Percentiles rank a stretch among this genome's conserved stretches.
These are phyloP conservation scores for Botrytis fabae DNA, from an alignment of 2,329 filamentous ascomycete species.

Conservation along the genomic window DNA sequence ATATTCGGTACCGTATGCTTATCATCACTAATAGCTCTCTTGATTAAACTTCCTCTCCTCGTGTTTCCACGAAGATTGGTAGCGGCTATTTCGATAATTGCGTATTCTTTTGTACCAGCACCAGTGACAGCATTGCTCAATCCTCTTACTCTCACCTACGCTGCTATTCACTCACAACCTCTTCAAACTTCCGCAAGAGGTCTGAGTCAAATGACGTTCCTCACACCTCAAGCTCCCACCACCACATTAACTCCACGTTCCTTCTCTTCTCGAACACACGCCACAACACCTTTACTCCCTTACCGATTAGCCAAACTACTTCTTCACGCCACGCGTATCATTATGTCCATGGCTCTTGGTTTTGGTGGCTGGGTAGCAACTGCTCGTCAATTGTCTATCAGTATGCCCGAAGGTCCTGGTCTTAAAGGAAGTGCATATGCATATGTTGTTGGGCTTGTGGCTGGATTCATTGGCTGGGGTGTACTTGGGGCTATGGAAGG, in stretches of 20 bases:
- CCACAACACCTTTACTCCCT: slow-evolving; percentile 64
- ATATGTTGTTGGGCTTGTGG: slow-evolving; percentile 89
- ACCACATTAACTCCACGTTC: slow-evolving; percentile 65
- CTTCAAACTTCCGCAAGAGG: slow-evolving; percentile 76
- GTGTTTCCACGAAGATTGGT: slow-evolving; percentile 72
- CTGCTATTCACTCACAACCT: slow-evolving; percentile 87
- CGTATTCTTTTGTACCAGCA: slow-evolving; percentile 79
- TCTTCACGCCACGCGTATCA: slow-evolving; percentile 84
- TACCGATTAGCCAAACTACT: slow-evolving; percentile 91
- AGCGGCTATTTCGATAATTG: slow-evolving; percentile 65
- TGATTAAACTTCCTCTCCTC: slow-evolving; percentile 81
- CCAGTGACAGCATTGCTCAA: slow-evolving; percentile 86
- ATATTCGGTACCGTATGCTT: slow-evolving; percentile 92
- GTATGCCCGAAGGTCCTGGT: slow-evolving; percentile 50
- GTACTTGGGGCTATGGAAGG: slow-evolving; percentile 89
- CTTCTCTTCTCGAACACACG: slow-evolving; percentile 48
- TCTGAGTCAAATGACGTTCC: slow-evolving; percentile 77
- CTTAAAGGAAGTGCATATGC: slow-evolving; percentile 85
- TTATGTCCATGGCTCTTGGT: slow-evolving; percentile 86
- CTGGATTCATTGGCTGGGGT: slow-evolving; percentile 92
- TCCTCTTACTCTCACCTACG: slow-evolving; percentile 87
- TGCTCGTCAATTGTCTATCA: slow-evolving; percentile 72
- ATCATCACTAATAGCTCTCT: slow-evolving; percentile 76
- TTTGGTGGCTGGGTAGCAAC: slow-evolving; percentile 98
- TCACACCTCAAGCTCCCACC: slow-evolving; percentile 70